Evolutionary conservation across 495 filamentous ascomycete species (phyloP), one percentile per base, ranked within the genome.

Genomic region (Trichoderma parareesei): DNA sequence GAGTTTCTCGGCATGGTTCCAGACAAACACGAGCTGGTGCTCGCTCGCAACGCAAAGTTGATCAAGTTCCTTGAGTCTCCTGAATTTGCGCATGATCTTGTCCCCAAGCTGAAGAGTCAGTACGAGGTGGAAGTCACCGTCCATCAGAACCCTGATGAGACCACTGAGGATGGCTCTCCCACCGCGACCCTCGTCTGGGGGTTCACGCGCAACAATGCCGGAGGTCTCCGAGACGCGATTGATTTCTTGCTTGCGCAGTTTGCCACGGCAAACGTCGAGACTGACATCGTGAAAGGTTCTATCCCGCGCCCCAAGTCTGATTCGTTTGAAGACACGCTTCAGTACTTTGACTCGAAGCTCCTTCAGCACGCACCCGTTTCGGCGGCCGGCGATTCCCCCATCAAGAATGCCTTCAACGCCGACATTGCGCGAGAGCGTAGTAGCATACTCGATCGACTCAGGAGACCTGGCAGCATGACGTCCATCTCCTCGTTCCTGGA

Each of bases 241-340:
- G 95, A 99, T 70, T 96, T 93, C 75, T 79, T 98, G 65, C 90
- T 91, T 64, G 86, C 86, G 49, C 87, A 90, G 65, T 83, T 98
- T 62, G 88, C 93, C 33, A 85, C 88, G 2, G 88, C 90, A 49
- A 89, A 90, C n/a, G 84, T 97, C 42, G 90, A 96, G 67, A 87
- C 88, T 3, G 90, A 84, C 55, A 86, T 90, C 33, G 87, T 99
- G 68, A 96, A 94, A 74, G 94, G 95, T 61, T 88, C 91, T 14
- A 93, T 98, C 67, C 92, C 93, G 0, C 88, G 93, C 57, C 95
- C 94, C 61, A 97, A 98, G 79, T 97, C 94, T 5, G 94, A 99
- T 76, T 96, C 94, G 1, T 99, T 98, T 71, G 94, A 98, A 71
- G 95, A 98, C 66, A 93, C 91, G 48, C 83, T 97, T 40, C 93